Conservation (phyloP, 176 grass and related monocot species). For the Eragrostis curvula region DNA sequence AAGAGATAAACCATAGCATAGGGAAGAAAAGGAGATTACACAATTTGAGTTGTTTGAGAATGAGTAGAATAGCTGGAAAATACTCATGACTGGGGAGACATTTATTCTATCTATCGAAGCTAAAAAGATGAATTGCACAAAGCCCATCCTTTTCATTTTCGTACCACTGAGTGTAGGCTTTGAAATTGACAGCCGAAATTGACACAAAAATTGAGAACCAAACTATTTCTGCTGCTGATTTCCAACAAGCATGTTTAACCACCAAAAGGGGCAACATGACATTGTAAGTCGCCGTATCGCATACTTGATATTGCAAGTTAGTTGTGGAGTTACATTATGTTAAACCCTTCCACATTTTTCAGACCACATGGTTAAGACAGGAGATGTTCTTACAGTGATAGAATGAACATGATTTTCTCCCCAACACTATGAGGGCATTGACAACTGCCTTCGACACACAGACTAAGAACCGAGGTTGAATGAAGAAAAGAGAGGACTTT, state of each 20-base stretch:
- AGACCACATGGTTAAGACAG: neutral
- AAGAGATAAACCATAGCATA: neutral
- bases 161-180: neutral
- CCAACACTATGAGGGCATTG: neutral
- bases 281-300: neutral
- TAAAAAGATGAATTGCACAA: neutral
- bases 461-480: neutral
- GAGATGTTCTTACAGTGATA: neutral
- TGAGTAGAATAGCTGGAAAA: neutral
- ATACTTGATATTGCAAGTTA: neutral
- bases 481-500: neutral
- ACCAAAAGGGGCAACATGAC: neutral
- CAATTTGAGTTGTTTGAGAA: neutral
- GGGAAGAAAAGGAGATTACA: constrained; percentile 16
- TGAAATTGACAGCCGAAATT: neutral
- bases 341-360: neutral
- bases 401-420: constrained; percentile 9
- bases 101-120: neutral
- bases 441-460: neutral
- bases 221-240: neutral
- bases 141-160: neutral
- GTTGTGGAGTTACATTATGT: neutral
- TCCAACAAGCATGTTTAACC: neutral
- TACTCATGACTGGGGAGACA: neutral
- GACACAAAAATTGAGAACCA: neutral